phyloP scores from a whole-genome alignment of 805 yeast genomes.

The Cyberlindnera japonica region DNA sequence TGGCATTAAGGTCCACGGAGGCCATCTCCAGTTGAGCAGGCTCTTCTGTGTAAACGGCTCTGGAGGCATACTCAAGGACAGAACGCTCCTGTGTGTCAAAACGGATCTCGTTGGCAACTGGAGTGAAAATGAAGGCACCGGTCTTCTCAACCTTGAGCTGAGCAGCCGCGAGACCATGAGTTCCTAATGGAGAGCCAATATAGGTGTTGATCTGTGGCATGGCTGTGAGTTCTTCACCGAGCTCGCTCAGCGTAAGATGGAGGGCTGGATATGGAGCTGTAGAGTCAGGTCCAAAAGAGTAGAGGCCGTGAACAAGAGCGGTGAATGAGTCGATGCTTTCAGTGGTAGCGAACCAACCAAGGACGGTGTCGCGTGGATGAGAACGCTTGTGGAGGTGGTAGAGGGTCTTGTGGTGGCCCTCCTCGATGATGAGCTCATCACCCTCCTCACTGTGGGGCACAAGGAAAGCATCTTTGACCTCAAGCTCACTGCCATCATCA shows the following conservation, averaged over 20 bases:
- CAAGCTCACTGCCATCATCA: slow-evolving; percentile 76
- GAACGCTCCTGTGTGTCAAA: slow-evolving; percentile 58
- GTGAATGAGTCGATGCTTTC: slow-evolving; percentile 64
- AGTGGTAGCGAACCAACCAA: slow-evolving; percentile 80
- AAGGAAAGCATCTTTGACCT: slow-evolving; percentile 69
- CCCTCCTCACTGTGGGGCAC: slow-evolving; percentile 77
- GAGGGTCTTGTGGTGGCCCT: slow-evolving; percentile 67
- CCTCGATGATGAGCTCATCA: slow-evolving; percentile 74
- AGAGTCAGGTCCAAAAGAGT: slow-evolving; percentile 53
- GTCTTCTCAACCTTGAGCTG: slow-evolving; percentile 38
- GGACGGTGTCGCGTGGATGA: slow-evolving; percentile 70
- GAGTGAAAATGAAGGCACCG: slow-evolving; percentile 61
- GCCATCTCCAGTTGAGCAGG: slow-evolving; percentile 30
- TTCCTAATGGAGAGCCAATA: slow-evolving; percentile 73
- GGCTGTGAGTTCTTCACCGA: slow-evolving; percentile 35
- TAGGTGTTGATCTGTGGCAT: slow-evolving; percentile 63
- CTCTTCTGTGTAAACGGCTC: slow-evolving; percentile 31
- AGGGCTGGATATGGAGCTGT: slow-evolving; percentile 75
- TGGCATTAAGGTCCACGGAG: slow-evolving; percentile 42
- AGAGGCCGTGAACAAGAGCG: slow-evolving; percentile 77
- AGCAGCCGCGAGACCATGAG: slow-evolving; percentile 36
- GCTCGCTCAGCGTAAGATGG: slow-evolving; percentile 64
- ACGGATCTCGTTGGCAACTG: slow-evolving; percentile 62
- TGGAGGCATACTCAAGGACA: slow-evolving; percentile 46
- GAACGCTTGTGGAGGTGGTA: slow-evolving; percentile 71